Evolutionary conservation across 2,329 filamentous ascomycete species (phyloP).

Genomic region (Cladophialophora bantiana): DNA sequence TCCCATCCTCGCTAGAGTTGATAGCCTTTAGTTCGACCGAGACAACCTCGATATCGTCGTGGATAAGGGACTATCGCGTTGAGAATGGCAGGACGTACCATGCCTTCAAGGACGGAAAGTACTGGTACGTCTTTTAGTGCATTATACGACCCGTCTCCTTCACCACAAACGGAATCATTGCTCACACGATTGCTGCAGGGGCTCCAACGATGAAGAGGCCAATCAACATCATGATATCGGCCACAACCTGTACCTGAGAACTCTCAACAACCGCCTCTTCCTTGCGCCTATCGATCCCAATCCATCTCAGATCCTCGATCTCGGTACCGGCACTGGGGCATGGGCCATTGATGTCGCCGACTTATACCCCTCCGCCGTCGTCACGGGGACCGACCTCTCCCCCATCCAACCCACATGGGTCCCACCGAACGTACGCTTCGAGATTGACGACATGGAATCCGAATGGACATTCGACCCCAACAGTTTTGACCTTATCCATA

Average conservation of each 20-base stretch:
- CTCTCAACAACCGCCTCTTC: conserved; percentile 47
- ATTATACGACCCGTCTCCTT: background rate
- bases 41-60: conserved; percentile 34
- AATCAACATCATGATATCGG: conserved; percentile 46
- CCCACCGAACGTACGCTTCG: conserved; percentile 63
- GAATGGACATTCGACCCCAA: conserved; percentile 62
- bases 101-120: conserved; percentile 36
- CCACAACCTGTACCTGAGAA: conserved; percentile 42
- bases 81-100: conserved; percentile 39
- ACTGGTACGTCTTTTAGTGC: conserved; percentile 28
- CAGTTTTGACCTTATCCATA: conserved; percentile 68
- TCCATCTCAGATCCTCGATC: conserved; percentile 44
- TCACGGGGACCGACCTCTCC: conserved; percentile 41
- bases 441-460: conserved; percentile 65
- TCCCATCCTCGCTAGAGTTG: background rate
- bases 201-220: conserved; percentile 53
- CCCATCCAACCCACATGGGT: conserved; percentile 48
- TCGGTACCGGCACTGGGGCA: conserved; percentile 32
- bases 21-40: conserved; percentile 25
- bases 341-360: conserved; percentile 44
- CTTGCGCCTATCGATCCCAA: conserved; percentile 47
- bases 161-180: background rate
- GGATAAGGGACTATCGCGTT: conserved; percentile 32
- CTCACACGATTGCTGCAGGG: conserved; percentile 22
- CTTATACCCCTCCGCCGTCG: conserved; percentile 42